Evolutionary conservation across 345 rosid species (phyloP).

Genomic region (Psidium guajava): DNA sequence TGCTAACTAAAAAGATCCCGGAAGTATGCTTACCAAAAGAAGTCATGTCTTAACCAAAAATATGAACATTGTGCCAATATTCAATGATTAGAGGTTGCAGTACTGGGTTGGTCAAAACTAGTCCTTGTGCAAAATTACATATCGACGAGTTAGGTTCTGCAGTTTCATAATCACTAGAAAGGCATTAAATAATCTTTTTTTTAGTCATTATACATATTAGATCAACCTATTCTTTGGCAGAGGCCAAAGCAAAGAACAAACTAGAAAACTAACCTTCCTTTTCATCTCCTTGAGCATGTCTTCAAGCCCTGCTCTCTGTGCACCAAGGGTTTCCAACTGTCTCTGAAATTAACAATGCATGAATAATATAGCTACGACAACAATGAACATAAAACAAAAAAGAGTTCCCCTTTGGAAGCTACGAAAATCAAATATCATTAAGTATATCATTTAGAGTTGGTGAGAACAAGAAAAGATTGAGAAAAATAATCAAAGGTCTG

Average conservation of each 20-base stretch:
- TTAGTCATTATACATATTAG: background rate
- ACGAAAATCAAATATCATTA: background rate
- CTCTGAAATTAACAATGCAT: slow-evolving; percentile 42
- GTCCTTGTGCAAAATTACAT: background rate
- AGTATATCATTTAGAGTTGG: background rate
- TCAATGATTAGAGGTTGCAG: background rate
- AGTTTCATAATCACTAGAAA: background rate
- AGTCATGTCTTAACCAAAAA: background rate
- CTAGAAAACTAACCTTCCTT: slow-evolving; percentile 53
- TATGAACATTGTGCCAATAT: background rate
- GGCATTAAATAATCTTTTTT: background rate
- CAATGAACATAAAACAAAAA: background rate
- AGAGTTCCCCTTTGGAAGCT: too few relatives aligned
- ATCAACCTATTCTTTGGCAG: too few relatives aligned
- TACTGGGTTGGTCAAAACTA: background rate
- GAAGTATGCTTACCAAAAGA: background rate
- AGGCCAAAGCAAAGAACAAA: background rate
- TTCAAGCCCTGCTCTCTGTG: slow-evolving; percentile 97
- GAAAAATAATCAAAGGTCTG: background rate
- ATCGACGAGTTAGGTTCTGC: background rate
- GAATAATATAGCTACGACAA: background rate
- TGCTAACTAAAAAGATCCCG: background rate
- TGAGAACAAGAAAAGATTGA: background rate
- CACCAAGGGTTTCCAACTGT: slow-evolving; percentile 93
- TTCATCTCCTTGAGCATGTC: slow-evolving; percentile 99